phyloP scores from a whole-genome alignment of 352 stramenopile genomes.

The Pythium rishiriense region DNA sequence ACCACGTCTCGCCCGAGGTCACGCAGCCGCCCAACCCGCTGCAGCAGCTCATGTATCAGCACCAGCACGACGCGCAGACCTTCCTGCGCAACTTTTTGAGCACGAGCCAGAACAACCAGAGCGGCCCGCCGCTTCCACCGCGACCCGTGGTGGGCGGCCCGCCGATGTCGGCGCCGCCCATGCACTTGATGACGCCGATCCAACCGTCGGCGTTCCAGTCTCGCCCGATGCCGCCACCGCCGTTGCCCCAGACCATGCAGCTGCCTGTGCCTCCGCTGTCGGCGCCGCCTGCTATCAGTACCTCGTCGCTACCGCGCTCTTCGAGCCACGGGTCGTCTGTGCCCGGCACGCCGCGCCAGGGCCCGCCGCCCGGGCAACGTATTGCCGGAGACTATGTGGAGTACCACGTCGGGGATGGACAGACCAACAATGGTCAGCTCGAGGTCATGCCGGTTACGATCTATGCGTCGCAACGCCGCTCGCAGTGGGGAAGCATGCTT shows the following conservation, averaged over 20 bases:
- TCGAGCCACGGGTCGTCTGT: slow-evolving; percentile 38
- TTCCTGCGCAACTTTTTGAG: slow-evolving; percentile 30
- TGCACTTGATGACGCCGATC: slow-evolving; percentile 35
- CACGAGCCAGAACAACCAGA: slow-evolving; percentile 10
- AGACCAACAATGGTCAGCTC: slow-evolving; percentile 53
- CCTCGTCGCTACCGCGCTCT: slow-evolving; percentile 20
- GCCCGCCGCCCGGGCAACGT: slow-evolving; percentile 45
- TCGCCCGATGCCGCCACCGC: slow-evolving; percentile 15
- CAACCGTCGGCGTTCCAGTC: slow-evolving; percentile 23
- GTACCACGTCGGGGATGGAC: slow-evolving; percentile 47
- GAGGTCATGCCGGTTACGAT: slow-evolving; percentile 85
- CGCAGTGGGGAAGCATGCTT: slow-evolving; percentile 71
- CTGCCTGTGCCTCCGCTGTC: slow-evolving; percentile 37
- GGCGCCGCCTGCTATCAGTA: slow-evolving; percentile 23
- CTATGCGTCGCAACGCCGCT: slow-evolving; percentile 76
- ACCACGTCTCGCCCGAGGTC: slow-evolving; percentile 62
- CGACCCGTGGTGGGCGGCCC: not conserved
- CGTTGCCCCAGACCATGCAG: slow-evolving; percentile 28
- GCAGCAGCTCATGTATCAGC: slow-evolving; percentile 65
- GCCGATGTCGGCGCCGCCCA: slow-evolving; percentile 17
- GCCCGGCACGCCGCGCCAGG: slow-evolving; percentile 41
- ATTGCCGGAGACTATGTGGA: slow-evolving; percentile 55
- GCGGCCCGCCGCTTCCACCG: slow-evolving; percentile 18
- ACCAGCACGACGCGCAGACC: slow-evolving; percentile 34
- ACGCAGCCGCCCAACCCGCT: slow-evolving; percentile 66